These are phyloP conservation scores for Dendrobium huoshanense DNA, from an alignment of 106 monocot genomes.

Conservation along the genomic window DNA sequence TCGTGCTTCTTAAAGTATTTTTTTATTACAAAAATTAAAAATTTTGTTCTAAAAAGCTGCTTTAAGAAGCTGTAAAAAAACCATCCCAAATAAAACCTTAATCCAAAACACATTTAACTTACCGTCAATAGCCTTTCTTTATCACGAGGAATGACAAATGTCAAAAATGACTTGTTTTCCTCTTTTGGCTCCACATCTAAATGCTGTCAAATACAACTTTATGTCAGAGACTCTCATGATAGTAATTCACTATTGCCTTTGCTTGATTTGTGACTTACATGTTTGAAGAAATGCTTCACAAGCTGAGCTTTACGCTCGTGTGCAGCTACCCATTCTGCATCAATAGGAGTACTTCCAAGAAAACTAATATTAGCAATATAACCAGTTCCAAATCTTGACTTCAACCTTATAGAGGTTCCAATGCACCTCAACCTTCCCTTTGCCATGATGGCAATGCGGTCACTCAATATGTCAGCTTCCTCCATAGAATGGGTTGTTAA, in stretches of 20 bases:
- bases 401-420: conserved; percentile 75
- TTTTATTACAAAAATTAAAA: too few relatives aligned
- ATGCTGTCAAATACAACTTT: conserved; percentile 34
- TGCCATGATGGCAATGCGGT: conserved; percentile 92
- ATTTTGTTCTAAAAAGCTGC: too few relatives aligned
- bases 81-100: background rate
- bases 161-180: conserved; percentile 65
- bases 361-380: conserved; percentile 81
- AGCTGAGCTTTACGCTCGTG: conserved; percentile 22
- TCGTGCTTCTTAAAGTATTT: too few relatives aligned
- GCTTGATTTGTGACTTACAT: conserved; percentile 28
- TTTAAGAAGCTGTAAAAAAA: too few relatives aligned
- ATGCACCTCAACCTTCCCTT: conserved; percentile 88
- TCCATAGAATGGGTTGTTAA: conserved; percentile 99
- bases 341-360: conserved; percentile 17
- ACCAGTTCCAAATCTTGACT: conserved; percentile 79
- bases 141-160: conserved; percentile 81
- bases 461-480: conserved; percentile 88
- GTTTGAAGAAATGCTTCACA: conserved; percentile 74
- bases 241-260: background rate
- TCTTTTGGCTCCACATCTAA: conserved; percentile 67
- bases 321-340: background rate
- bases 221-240: background rate
- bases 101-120: conserved; percentile 8
- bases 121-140: conserved; percentile 80